Base-by-base conservation (phyloP, 805 yeast genomes). In the Barnettozyma siamensis region DNA sequence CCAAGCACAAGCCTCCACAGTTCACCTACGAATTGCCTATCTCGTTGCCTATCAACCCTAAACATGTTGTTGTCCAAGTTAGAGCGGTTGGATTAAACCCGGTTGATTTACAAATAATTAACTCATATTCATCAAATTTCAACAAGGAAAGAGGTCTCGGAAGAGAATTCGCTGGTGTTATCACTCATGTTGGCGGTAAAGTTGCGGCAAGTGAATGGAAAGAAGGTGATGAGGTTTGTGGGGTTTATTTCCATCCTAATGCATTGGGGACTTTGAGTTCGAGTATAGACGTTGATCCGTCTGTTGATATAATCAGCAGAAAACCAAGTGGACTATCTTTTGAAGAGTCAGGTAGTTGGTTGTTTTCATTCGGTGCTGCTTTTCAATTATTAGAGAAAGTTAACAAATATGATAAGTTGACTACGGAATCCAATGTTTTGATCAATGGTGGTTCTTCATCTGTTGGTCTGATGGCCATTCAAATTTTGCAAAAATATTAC, bases 381-480 rank as follows among this genome's bases (percentile, higher is more conserved):
- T 70, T 59, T 47, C 67, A 65, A 37, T 54, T 75, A 41, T 59
- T 78, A 26, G 58, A 62, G 47, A 46, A 53, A 46, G 45, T 53
- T 37, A 32, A 39, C 8, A 36, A 42, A 51, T 49, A 21, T 62
- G 39, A 32, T 20, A 31, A 20, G 21, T 53, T 73, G 5, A 67
- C 66, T 30, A 60, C 63, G 4, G 65, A 66, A 9, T 61, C 76
- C 2, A 73, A 71, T 42, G 73, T 86, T 3, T 65, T 85, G 35
- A 66, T 88, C 32, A 69, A 84, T 45, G 96, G 96, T 40, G 94
- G 84, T 15, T 79, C 86, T 2, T 76, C 94, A 2, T 67, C 80
- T n/a, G 85, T 83, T 9, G 95, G 93, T 2, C 59, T 76, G 44
- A 71, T 68, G 60, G 71, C 73, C 5, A 67, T 78, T 27, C 88